Conservation (phyloP, 75 land plant species). For the Pinus taeda region DNA sequence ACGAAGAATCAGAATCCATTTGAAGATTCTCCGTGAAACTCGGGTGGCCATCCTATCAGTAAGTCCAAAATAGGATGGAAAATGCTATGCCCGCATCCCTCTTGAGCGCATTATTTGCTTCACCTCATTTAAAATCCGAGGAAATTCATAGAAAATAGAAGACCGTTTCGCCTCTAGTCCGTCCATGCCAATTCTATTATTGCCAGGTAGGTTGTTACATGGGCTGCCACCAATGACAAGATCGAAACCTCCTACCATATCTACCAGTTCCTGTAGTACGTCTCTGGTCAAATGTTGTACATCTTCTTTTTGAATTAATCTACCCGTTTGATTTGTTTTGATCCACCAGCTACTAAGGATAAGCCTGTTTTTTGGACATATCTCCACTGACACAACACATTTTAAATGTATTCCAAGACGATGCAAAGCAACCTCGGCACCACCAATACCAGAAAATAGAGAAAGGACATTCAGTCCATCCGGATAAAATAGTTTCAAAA, state of each 20-base stretch:
- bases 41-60: too few species aligned
- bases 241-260: constrained; percentile 68
- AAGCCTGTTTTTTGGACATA: constrained; percentile 33
- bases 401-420: constrained; percentile 24
- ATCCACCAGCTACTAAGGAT: constrained; percentile 83
- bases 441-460: constrained; percentile 43
- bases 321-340: constrained; percentile 66
- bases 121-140: constrained; percentile 70
- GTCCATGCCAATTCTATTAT: constrained; percentile 59
- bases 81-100: too few species aligned
- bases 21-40: too few species aligned
- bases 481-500: constrained; percentile 29
- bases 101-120: constrained; percentile 33
- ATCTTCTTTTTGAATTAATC: constrained; percentile 50
- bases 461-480: constrained; percentile 32
- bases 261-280: constrained; percentile 31
- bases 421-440: constrained; percentile 43
- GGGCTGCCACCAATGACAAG: constrained; percentile 87
- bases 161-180: constrained; percentile 78
- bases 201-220: constrained; percentile 81
- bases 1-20: too few species aligned
- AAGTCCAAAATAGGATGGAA: too few species aligned
- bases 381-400: constrained; percentile 35
- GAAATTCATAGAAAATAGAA: constrained; percentile 69
- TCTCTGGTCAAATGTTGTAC: constrained; percentile 46